Conservation (phyloP, 2,329 filamentous ascomycete species). For the Aspergillus oerlinghausenensis region DNA sequence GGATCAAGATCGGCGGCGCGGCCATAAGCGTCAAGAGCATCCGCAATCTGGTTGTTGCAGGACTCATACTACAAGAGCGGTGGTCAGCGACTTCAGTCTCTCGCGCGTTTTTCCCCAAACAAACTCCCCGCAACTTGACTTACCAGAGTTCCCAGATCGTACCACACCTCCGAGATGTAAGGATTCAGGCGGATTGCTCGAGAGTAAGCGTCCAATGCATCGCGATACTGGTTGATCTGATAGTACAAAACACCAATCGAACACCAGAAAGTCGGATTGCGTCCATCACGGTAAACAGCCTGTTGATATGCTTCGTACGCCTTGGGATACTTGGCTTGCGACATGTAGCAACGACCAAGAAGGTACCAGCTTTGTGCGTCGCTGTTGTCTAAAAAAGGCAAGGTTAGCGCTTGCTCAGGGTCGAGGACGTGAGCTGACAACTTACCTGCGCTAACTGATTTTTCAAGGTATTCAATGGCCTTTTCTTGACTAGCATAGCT, state of each 20-base stretch:
- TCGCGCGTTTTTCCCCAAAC: not conserved
- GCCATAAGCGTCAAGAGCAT: slow-evolving; percentile 93
- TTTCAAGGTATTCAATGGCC: slow-evolving; percentile 94
- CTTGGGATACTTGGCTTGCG: slow-evolving; percentile 97
- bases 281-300: slow-evolving; percentile 93
- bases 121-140: slow-evolving; percentile 34
- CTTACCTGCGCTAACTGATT: slow-evolving; percentile 88
- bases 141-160: slow-evolving; percentile 92
- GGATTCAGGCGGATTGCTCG: slow-evolving; percentile 94
- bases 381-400: slow-evolving; percentile 63
- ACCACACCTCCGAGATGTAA: slow-evolving; percentile 99
- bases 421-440: slow-evolving; percentile 9
- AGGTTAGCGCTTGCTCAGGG: slow-evolving; percentile 5
- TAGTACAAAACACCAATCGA: slow-evolving; percentile 98
- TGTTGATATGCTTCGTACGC: slow-evolving; percentile 98
- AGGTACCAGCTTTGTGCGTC: slow-evolving; percentile 99
- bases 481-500: slow-evolving; percentile 90
- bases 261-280: slow-evolving; percentile 99
- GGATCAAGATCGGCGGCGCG: slow-evolving; percentile 93
- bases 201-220: slow-evolving; percentile 95
- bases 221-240: slow-evolving; percentile 98
- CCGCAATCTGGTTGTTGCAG: slow-evolving; percentile 96
- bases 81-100: slow-evolving; percentile 1
- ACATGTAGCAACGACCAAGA: slow-evolving; percentile 97
- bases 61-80: slow-evolving; percentile 71